Conservation (phyloP, 352 stramenopile species). For the Globisporangium echinulatum region DNA sequence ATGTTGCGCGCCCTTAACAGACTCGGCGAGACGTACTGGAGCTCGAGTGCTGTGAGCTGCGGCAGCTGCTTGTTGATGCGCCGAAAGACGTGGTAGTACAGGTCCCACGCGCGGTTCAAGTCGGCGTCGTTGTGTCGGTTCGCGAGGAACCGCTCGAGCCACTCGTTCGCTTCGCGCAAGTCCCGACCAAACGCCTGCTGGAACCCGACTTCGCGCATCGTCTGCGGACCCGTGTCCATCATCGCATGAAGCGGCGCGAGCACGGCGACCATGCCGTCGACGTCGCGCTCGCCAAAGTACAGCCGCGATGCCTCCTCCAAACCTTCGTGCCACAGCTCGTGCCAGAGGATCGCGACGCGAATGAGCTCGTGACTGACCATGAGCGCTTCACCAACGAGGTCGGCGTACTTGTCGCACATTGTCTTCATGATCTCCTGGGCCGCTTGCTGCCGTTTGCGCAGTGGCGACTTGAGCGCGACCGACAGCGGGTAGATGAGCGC, state of each 20-base stretch:
- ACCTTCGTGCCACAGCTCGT: slow-evolving; percentile 98
- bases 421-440: slow-evolving; percentile 94
- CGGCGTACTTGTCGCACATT: slow-evolving; percentile 90
- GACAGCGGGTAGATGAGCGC: slow-evolving; percentile 98
- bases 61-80: slow-evolving; percentile 87
- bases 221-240: slow-evolving; percentile 86
- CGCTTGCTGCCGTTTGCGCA: slow-evolving; percentile 82
- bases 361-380: slow-evolving; percentile 97
- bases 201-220: slow-evolving; percentile 73
- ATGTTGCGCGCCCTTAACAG: slow-evolving; percentile 90
- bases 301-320: slow-evolving; percentile 96
- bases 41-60: slow-evolving; percentile 93
- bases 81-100: slow-evolving; percentile 98
- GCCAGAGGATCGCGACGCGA: slow-evolving; percentile 97
- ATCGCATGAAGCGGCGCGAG: slow-evolving; percentile 91
- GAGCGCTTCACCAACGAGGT: slow-evolving; percentile 92
- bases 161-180: slow-evolving; percentile 79
- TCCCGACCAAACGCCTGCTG: slow-evolving; percentile 90
- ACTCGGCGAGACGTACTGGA: slow-evolving; percentile 94
- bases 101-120: slow-evolving; percentile 95
- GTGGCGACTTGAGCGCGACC: slow-evolving; percentile 94
- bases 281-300: slow-evolving; percentile 96
- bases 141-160: slow-evolving; percentile 60
- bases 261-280: slow-evolving; percentile 94
- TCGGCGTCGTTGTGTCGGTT: slow-evolving; percentile 62